These are phyloP conservation scores for Rhinocladiella similis DNA, from an alignment of 2,329 filamentous ascomycete genomes.

Conservation along the genomic window DNA sequence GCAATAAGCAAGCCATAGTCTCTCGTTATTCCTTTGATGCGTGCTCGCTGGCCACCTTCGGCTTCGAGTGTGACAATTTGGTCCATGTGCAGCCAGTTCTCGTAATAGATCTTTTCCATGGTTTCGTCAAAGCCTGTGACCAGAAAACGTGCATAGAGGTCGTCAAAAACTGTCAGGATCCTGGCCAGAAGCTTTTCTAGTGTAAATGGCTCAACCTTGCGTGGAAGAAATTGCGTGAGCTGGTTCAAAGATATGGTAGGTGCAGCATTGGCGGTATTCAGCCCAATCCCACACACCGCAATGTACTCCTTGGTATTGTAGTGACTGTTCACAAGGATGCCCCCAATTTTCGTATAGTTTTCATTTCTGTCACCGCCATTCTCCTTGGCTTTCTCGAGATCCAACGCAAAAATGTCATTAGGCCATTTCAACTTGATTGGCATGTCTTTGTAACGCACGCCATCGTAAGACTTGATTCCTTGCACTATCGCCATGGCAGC, in stretches of 20 bases:
- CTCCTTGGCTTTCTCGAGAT: slow-evolving; percentile 46
- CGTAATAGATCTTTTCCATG: slow-evolving; percentile 77
- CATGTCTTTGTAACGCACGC: slow-evolving; percentile 68
- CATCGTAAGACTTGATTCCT: slow-evolving; percentile 76
- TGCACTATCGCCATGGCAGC: slow-evolving; percentile 83
- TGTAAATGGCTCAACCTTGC: slow-evolving; percentile 54
- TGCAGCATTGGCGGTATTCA: slow-evolving; percentile 80
- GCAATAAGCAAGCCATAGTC: slow-evolving; percentile 87
- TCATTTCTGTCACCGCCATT: slow-evolving; percentile 24
- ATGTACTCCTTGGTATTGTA: slow-evolving; percentile 78
- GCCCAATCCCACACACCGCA: slow-evolving; percentile 78
- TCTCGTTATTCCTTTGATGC: slow-evolving; percentile 82
- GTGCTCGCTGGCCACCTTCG: slow-evolving; percentile 66
- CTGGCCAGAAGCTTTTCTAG: slow-evolving; percentile 80
- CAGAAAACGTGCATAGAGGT: slow-evolving; percentile 73
- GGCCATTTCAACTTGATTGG: slow-evolving; percentile 95
- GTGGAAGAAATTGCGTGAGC: slow-evolving; percentile 51
- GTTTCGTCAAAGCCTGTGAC: slow-evolving; percentile 70
- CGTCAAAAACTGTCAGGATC: slow-evolving; percentile 76
- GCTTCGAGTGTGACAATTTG: slow-evolving; percentile 76
- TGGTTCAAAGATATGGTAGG: slow-evolving; percentile 86
- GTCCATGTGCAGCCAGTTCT: slow-evolving; percentile 79
- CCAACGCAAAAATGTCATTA: slow-evolving; percentile 82
- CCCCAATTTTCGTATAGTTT: slow-evolving; percentile 82
- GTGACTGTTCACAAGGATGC: slow-evolving; percentile 85